Percentiles rank a stretch among this genome's conserved stretches.
phyloP scores from a whole-genome alignment of 306 rosid species.

The Betula pendula region DNA sequence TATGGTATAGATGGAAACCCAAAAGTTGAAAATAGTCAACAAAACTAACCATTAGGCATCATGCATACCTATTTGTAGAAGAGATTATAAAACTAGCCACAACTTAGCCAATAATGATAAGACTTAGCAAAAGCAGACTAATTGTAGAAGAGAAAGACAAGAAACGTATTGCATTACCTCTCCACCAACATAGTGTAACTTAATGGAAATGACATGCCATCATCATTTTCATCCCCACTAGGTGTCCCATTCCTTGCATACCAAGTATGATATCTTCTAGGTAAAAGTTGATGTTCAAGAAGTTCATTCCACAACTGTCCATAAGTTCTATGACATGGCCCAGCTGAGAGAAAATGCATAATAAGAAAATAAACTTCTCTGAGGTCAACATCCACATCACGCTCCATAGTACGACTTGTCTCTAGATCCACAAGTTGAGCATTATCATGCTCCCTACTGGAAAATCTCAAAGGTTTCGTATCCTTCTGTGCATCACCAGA shows the following conservation, averaged over 20 bases:
- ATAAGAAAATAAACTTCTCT: constrained; percentile 94
- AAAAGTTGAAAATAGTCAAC: constrained; percentile 4
- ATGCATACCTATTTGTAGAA: constrained; percentile 24
- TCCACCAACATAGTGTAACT: constrained; percentile 68
- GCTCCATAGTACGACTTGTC: constrained; percentile 53
- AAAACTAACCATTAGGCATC: constrained; percentile 19
- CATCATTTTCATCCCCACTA: constrained; percentile 68
- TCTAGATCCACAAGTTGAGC: constrained; percentile 43
- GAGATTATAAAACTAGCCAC: background rate
- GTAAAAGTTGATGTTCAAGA: constrained; percentile 86
- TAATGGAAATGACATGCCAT: constrained; percentile 82
- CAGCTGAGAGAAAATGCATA: constrained; percentile 94
- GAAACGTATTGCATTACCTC: constrained; percentile 62
- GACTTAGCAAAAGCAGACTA: constrained; percentile 14
- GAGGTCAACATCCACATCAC: constrained; percentile 70
- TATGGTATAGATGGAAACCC: constrained; percentile 4
- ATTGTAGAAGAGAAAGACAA: constrained; percentile 5
- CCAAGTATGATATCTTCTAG: constrained; percentile 97
- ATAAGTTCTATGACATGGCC: constrained; percentile 85
- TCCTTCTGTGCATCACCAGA: constrained; percentile 64
- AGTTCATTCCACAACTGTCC: constrained; percentile 85
- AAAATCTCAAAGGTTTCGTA: constrained; percentile 60
- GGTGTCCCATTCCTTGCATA: constrained; percentile 75
- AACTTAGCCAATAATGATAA: constrained; percentile 18
- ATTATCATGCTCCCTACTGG: constrained; percentile 52